Evolutionary conservation across 2,329 filamentous ascomycete species (phyloP), one percentile per base, ranked within the genome.

Genomic region (Ciborinia camelliae): DNA sequence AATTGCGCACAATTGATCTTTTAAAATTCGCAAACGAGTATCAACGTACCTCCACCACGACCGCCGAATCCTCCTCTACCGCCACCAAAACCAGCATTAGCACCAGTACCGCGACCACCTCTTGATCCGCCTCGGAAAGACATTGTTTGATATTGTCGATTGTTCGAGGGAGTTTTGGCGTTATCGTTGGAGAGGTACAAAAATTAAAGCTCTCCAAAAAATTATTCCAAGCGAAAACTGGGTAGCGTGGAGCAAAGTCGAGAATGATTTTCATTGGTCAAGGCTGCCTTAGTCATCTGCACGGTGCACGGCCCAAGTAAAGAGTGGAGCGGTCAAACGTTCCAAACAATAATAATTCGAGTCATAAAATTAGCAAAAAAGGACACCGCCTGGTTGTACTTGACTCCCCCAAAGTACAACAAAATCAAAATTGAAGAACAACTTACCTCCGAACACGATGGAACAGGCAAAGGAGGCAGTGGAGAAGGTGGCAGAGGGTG

Each of bases 51-150:
- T 69, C 72, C 73, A 74, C 76, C 78, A 76, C 81, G 78, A 71
- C 81, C 82, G 72, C 81, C 79, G 71, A 80, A 80, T 59, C 74
- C 72, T 68, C 79, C 77, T 75, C 85, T 79, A 66, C 81, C 78
- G 73, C 84, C 80, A 67, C 79, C 77, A 68, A 83, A 82, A 74
- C 80, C 78, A 69, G 79, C 81, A 68, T 81, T 79, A 67, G 79
- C 78, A 68, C 80, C 79, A 58, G 79, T 78, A 68, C 81, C 80
- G 70, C 81, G 79, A 71, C 79, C 79, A n/a, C 55, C 62, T 72
- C 80, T 78, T 67, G 87, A 89, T 76, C 87, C 87, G 88, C 78
- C 78, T 76, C 79, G 77, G 73, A 79, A 80, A 76, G 75, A 73
- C 73, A 75, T 74, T 71, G 66, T 73, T 51, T 59, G n/a, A 50